Percentiles rank a stretch among this genome's conserved stretches.
These are phyloP conservation scores for Claviceps africana DNA, from an alignment of 2,329 filamentous ascomycete species.

Conservation along the genomic window DNA sequence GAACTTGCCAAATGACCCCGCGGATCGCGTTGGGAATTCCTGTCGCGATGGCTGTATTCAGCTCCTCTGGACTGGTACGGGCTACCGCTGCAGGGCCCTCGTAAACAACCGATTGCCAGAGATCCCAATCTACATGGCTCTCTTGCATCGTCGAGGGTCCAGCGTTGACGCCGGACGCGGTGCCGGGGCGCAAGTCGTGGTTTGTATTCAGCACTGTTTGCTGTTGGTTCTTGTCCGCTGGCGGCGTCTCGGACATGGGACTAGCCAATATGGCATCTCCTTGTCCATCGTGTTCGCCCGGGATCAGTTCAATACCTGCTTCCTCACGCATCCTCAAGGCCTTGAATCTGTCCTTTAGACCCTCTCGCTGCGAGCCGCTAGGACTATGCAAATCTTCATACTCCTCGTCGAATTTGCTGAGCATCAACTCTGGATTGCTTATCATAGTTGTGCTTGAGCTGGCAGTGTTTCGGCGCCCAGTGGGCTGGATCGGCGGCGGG, in stretches of 20 bases:
- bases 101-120: conserved; percentile 94
- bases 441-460: conserved; percentile 66
- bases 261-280: conserved; percentile 13
- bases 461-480: conserved; percentile 53
- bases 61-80: conserved; percentile 73
- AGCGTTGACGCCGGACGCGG: conserved; percentile 65
- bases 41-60: conserved; percentile 80
- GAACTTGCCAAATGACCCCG: conserved; percentile 96
- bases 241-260: conserved; percentile 13
- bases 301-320: conserved; percentile 36
- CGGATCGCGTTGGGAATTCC: conserved; percentile 91
- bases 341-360: conserved; percentile 67
- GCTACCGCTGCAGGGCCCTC: conserved; percentile 83
- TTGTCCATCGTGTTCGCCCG: conserved; percentile 40
- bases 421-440: conserved; percentile 70
- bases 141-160: conserved; percentile 59
- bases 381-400: conserved; percentile 33
- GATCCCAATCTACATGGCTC: conserved; percentile 86
- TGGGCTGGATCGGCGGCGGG: conserved; percentile 35
- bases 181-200: conserved; percentile 64
- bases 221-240: conserved; percentile 19
- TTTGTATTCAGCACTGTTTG: conserved; percentile 50
- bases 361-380: conserved; percentile 39
- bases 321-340: conserved; percentile 63
- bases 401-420: conserved; percentile 64